Base-by-base conservation (phyloP, 108 stramenopile genomes). In the Skeletonema grethae region DNA sequence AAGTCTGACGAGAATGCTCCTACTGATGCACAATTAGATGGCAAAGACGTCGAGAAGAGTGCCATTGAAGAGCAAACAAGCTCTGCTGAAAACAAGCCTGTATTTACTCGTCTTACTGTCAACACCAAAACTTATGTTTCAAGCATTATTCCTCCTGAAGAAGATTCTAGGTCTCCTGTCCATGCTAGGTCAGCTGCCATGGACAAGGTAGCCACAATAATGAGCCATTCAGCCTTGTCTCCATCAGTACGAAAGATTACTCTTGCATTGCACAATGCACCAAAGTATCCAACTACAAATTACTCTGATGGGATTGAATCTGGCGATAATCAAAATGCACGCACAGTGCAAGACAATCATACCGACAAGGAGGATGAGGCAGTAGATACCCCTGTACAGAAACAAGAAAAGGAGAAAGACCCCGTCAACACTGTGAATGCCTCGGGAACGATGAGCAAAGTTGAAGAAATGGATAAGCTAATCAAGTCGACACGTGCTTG, bases 401-500 rank as follows among this genome's bases (percentile, higher is more conserved):
- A 48, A 11, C 46, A 48, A 11, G 46, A 16, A 46, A 8, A 46
- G 45, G 16, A 46, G 16, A 4, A 46, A 46, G 16, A 1, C 9
- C 45, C 48, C 20, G 7, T 2, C 7, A 50, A 18, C 20, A 15
- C 22, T 41, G 13, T 15, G 15, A 43, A 43, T 11, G 15, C 15
- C 2, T 43, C 41, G 4, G 41, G 15, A 43, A 10, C 18, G 32
- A 12, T 24, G 56, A 57, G 36, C 31, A 68, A 32, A 18, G 16
- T 50, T 2, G 46, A 50, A 50, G 46, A 43, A 66, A 50, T 53
- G 30, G 41, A 29, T 16, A 24, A 34, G 22, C 20, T 34, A 18
- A 53, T 53, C 50, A 53, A 53, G 50, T 53, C 50, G 22, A 53
- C 50, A 53, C 50, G 50, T 53, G 50, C 22, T 9, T 53, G 50